Conservation (phyloP, 352 stramenopile species). For the Pythium guiyangense region DNA sequence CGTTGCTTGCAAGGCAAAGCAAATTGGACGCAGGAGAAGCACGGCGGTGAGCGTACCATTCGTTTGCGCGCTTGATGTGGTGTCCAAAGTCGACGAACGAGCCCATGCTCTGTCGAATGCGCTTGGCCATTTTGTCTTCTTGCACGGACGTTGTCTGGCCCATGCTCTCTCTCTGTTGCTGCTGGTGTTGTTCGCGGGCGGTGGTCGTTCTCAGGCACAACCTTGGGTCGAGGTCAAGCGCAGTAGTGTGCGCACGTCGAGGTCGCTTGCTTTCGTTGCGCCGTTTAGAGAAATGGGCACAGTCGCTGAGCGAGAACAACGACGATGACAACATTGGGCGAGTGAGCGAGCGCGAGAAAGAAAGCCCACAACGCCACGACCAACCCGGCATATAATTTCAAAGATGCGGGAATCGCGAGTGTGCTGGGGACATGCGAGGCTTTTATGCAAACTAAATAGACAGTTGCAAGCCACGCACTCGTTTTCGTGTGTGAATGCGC, state of each 20-base stretch:
- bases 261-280: background rate
- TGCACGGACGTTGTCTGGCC: constrained; percentile 62
- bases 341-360: background rate
- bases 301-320: background rate
- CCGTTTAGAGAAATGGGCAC: constrained; percentile 15
- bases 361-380: constrained; percentile 7
- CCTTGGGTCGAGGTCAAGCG: background rate
- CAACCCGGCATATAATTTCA: background rate
- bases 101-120: constrained; percentile 59
- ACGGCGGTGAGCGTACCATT: constrained; percentile 39
- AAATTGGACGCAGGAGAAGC: background rate
- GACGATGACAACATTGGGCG: constrained; percentile 1
- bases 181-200: background rate
- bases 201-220: too few relatives aligned
- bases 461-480: too few relatives aligned
- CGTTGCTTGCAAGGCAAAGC: background rate
- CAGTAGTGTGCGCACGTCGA: background rate
- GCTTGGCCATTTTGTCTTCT: constrained; percentile 75
- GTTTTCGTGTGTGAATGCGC: background rate
- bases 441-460: background rate
- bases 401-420: background rate
- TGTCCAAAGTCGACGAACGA: constrained; percentile 66
- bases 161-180: constrained; percentile 26
- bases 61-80: constrained; percentile 72
- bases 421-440: background rate